Base-by-base conservation (phyloP, 257 asterid genomes). In the Ehretia macrophylla region DNA sequence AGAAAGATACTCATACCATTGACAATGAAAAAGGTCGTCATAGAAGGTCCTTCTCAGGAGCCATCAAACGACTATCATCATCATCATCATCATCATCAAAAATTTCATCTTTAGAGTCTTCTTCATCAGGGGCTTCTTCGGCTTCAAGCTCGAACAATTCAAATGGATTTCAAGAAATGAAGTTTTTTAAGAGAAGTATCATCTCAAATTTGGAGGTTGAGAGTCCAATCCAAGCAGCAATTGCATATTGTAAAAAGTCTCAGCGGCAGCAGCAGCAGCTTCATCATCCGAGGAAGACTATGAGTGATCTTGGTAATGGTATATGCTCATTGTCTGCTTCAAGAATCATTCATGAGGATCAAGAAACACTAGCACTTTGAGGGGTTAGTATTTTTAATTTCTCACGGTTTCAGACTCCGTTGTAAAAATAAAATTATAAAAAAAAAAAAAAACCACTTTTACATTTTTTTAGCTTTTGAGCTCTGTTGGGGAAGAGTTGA, bases 191-290 rank as follows among this genome's bases (percentile, higher is more conserved):
- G 83, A 78, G 81, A 39, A 75, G 79, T 56, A 67, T 53, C 17
- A 27, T 27, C 59, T 62, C 77, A 11, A 75, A 66, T 63, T 63
- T 83, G 17, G 97, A 90, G 56, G 35, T 60, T 42, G 97, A 87
- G 61, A 87, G 75, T 68, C 83, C 97, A 40, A 87, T 90, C 39
- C 97, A 83, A 61, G 95, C 94, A 14, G 97, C 97, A n/a, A 90
- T 90, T 72, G 95, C 93, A 23, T 90, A 90, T 48, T 90, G 97
- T 69, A 90, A 90, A 54, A 87, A 72, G 40, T 87, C 93, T 67
- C 95, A 84, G 40, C 77, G 70, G 62, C 65, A 63, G 59, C 11
- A 71, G 4, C 56, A 42, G 16, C 35, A 27, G 35, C 35, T 27
- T 27, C 35, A 27, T 1, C 55, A 49, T 44, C 55, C 81, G 52